Conservation (phyloP, 495 filamentous ascomycete species). For the Cercophora samala region DNA sequence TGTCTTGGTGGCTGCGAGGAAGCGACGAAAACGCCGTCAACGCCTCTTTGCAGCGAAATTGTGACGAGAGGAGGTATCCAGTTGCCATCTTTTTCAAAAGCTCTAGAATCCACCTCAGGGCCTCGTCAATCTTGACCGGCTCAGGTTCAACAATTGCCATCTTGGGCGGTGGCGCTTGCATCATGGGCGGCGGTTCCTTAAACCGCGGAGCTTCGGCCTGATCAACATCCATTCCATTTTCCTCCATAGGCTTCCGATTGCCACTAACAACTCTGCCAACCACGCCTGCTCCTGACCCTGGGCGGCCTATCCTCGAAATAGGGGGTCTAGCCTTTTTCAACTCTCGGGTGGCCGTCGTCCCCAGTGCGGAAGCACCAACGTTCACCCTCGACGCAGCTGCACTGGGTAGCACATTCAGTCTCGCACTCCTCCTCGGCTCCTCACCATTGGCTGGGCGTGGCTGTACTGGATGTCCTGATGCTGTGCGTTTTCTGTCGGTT, state of each 20-base stretch:
- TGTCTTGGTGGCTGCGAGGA: conserved; percentile 74
- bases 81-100: conserved; percentile 76
- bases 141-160: conserved; percentile 42
- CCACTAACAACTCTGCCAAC: conserved; percentile 85
- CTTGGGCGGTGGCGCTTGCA: conserved; percentile 34
- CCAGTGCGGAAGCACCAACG: conserved; percentile 47
- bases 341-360: conserved; percentile 62
- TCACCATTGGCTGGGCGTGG: conserved; percentile 51
- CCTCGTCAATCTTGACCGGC: conserved; percentile 64
- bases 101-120: conserved; percentile 71
- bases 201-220: conserved; percentile 51
- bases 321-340: conserved; percentile 73
- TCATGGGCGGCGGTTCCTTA: conserved; percentile 40
- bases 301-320: conserved; percentile 49
- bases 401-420: conserved; percentile 62
- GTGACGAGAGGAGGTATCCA: conserved; percentile 70
- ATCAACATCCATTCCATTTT: conserved; percentile 62
- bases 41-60: conserved; percentile 75
- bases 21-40: conserved; percentile 67
- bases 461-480: conserved; percentile 75
- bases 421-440: conserved; percentile 74
- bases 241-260: conserved; percentile 67
- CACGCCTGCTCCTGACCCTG: conserved; percentile 55
- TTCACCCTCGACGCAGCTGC: conserved; percentile 51
- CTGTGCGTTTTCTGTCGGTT: conserved; percentile 73